phyloP scores from a whole-genome alignment of 352 stramenopile species.

The Pythium biforme region DNA sequence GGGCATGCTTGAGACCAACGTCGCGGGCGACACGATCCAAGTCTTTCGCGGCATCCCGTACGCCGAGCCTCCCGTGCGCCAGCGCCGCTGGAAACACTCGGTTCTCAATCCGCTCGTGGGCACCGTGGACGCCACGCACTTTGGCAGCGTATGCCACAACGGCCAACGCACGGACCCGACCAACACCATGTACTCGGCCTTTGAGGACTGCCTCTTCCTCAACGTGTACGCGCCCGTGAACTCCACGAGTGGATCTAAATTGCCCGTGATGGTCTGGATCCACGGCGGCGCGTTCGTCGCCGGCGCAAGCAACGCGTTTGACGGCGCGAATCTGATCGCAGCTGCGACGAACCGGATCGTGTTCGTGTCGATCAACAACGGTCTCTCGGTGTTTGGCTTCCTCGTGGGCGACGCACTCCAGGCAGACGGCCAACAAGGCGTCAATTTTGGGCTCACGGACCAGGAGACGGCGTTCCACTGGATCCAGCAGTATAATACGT shows the following conservation, averaged over 20 bases:
- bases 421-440: neutral
- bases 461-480: constrained; percentile 30
- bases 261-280: constrained; percentile 36
- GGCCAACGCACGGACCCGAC: constrained; percentile 2
- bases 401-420: neutral
- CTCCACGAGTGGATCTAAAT: constrained; percentile 20
- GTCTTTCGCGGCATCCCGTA: constrained; percentile 18
- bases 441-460: constrained; percentile 31
- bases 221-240: constrained; percentile 34
- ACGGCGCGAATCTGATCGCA: constrained; percentile 7
- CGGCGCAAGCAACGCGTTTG: constrained; percentile 11
- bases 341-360: constrained; percentile 26
- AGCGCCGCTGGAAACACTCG: constrained; percentile 3
- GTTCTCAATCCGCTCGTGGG: neutral
- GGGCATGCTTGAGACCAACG: neutral
- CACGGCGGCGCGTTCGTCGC: constrained; percentile 30
- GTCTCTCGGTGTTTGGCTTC: constrained; percentile 6
- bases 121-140: constrained; percentile 6
- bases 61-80: constrained; percentile 5
- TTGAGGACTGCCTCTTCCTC: constrained; percentile 38
- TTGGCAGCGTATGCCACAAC: constrained; percentile 8
- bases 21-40: neutral
- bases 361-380: constrained; percentile 37
- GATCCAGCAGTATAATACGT: constrained; percentile 38
- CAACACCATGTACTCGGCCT: neutral